Evolutionary conservation across 768 basidiomycete genomes (phyloP), one percentile per base, ranked within the genome.

Genomic region (Zangia roseola): DNA sequence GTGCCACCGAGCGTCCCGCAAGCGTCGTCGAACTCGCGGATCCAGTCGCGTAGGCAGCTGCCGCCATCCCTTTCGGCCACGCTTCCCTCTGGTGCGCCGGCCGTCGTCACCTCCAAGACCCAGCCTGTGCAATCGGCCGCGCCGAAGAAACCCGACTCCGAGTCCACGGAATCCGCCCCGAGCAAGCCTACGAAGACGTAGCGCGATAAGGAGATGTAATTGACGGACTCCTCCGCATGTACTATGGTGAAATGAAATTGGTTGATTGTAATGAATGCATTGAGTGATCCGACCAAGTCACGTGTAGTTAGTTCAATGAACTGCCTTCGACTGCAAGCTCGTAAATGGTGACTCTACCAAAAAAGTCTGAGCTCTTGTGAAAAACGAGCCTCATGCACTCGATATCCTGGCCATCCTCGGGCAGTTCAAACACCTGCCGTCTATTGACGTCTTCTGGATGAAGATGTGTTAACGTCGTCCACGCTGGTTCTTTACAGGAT

Each of bases 391-490:
- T 86, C 54, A 92, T 50, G 16, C 73, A 70, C 47, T 56, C 66
- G 14, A 83, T 67, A 25, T 63, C 57, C 23, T 64, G 8, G 9
- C 33, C 47, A 13, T 61, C 34, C 12, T 25, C 26, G 20, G 59
- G 52, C 10, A 91, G 62, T 45, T 82, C 77, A 57, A 93, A 93
- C 7, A 57, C 61, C 64, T 93, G 91, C 25, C 73, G 74, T 38
- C 84, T 74, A 61, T 93, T 92, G 47, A 86, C 82, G 59, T 93
- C 88, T 56, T 89, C 84, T 3, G 91, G 89, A 60, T 83, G 91
- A 55, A 91, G 71, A 19, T 75, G 71, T 2, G 76, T 73, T 51
- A 82, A 64, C 7, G 65, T 58, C 42, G 62, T 65, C 86, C 86
- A 88, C 38, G 69, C 69, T 21, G 62, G 51, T 33, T 71, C 71